A percentile compares a stretch with the other conserved stretches of the same genome.
Evolutionary conservation across 768 basidiomycete genomes (phyloP).

Genomic region (Pleurotus pulmonarius): DNA sequence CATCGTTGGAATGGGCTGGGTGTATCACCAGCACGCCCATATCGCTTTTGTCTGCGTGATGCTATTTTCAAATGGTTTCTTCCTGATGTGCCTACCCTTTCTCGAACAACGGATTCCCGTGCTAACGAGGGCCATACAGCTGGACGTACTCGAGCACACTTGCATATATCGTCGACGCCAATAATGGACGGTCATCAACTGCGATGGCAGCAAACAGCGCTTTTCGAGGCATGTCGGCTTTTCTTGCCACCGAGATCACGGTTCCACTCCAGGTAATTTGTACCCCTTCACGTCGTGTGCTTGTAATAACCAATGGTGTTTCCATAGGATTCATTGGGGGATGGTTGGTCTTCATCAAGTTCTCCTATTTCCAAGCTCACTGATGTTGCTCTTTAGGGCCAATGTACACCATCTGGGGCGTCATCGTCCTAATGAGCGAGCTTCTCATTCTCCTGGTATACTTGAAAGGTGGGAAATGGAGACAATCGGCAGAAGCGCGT

Average conservation of each 20-base stretch:
- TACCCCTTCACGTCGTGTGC: neutral
- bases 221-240: constrained; percentile 68
- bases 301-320: constrained; percentile 18
- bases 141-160: constrained; percentile 39
- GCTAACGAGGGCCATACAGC: constrained; percentile 16
- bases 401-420: constrained; percentile 63
- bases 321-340: constrained; percentile 54
- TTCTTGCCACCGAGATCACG: constrained; percentile 67
- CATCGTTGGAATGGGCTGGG: constrained; percentile 74
- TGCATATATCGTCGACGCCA: constrained; percentile 88
- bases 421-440: constrained; percentile 48
- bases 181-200: constrained; percentile 71
- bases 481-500: constrained; percentile 26
- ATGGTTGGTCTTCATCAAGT: constrained; percentile 44
- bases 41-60: constrained; percentile 66
- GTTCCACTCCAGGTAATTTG: constrained; percentile 60
- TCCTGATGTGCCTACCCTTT: constrained; percentile 53
- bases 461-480: constrained; percentile 58
- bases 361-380: neutral
- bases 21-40: constrained; percentile 55
- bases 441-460: constrained; percentile 55
- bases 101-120: neutral
- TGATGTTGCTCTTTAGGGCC: constrained; percentile 31
- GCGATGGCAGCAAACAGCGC: constrained; percentile 76
- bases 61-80: constrained; percentile 71